Base-by-base conservation (phyloP, 495 filamentous ascomycete genomes). In the Amorphotheca resinae region DNA sequence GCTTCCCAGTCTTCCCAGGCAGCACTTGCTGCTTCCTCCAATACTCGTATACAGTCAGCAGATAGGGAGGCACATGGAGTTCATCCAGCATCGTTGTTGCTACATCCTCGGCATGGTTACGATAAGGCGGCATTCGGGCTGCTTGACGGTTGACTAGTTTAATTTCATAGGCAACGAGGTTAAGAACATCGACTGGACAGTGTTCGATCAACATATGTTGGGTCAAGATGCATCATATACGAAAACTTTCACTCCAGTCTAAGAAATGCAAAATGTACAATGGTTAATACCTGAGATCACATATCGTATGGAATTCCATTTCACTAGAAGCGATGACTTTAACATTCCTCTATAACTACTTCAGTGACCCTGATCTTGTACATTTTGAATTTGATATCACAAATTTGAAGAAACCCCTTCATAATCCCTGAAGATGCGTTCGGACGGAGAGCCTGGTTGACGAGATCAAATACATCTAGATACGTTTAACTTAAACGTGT, bases 121-220 rank as follows among this genome's bases (percentile, higher is more conserved):
- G 36, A 38, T 22, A 15, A 38, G 22, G 36, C 16, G 22, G 36
- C 36, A 17, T 38, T 38, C 15, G 20, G 36, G 3, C 22, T 38
- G 20, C 36, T 38, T 21, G 36, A 38, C n/a, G n/a, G n/a, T n/a
- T n/a, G n/a, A n/a, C 15, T 21, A 17, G 4, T 38, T 22, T 21
- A 38, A 38, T 38, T 38, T 38, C 18, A 23, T 4, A 21, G 36
- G 18, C 18, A 17, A 20, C 14, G 34, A 20, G 34, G 34, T 17
- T 37, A 17, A 37, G 34, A 37, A 6, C 18, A 17, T 37, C 4
- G 34, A 37, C 18, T 37, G 34, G 34, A 37, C 9, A 6, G 14
- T 37, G 14, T 37, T 37, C 34, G 18, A 38, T 23, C 36, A 33
- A 12, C 31, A 33, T 11, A 12, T 33, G 11, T 33, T 33, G 4